These are phyloP conservation scores for Globisporangium perplexum DNA, from an alignment of 352 stramenopile species.

Conservation along the genomic window DNA sequence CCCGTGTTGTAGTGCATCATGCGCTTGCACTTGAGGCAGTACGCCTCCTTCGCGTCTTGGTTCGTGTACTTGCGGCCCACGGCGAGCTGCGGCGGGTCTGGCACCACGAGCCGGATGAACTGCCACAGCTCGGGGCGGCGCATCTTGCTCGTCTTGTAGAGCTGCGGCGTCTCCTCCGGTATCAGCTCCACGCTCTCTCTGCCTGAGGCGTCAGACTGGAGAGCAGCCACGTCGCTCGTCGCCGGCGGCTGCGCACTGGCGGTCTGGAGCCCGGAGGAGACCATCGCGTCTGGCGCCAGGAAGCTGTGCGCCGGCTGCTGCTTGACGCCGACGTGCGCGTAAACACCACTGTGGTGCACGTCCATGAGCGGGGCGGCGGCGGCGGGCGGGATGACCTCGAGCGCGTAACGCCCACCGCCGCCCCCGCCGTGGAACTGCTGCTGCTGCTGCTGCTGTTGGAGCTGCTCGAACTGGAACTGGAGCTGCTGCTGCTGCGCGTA, in stretches of 20 bases:
- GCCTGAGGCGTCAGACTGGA: not conserved
- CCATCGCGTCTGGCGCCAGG: not conserved
- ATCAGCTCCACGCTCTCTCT: slow-evolving; percentile 8
- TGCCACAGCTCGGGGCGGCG: slow-evolving; percentile 48
- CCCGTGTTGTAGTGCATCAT: slow-evolving; percentile 54
- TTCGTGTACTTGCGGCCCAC: slow-evolving; percentile 41
- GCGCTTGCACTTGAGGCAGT: slow-evolving; percentile 50
- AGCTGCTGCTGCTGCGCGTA: slow-evolving; percentile 16
- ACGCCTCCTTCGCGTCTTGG: slow-evolving; percentile 45
- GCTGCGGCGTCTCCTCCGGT: slow-evolving; percentile 17
- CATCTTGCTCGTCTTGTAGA: slow-evolving; percentile 60
- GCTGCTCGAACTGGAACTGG: slow-evolving; percentile 23
- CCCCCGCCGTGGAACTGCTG: slow-evolving; percentile 11
- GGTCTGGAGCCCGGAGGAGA: not conserved
- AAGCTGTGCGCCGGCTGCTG: not conserved
- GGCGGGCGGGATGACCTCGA: slow-evolving; percentile 4
- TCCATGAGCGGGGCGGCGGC: slow-evolving; percentile 6
- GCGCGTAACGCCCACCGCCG: slow-evolving; percentile 2
- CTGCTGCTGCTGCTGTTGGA: slow-evolving; percentile 10
- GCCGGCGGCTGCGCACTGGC: not conserved
- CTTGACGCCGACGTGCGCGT: not conserved
- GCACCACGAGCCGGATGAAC: slow-evolving; percentile 48
- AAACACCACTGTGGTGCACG: slow-evolving; percentile 5
- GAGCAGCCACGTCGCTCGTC: not conserved
- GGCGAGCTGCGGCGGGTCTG: slow-evolving; percentile 32